These are phyloP conservation scores for Strobilomyces dryophilus DNA, from an alignment of 768 basidiomycete genomes.

Conservation along the genomic window DNA sequence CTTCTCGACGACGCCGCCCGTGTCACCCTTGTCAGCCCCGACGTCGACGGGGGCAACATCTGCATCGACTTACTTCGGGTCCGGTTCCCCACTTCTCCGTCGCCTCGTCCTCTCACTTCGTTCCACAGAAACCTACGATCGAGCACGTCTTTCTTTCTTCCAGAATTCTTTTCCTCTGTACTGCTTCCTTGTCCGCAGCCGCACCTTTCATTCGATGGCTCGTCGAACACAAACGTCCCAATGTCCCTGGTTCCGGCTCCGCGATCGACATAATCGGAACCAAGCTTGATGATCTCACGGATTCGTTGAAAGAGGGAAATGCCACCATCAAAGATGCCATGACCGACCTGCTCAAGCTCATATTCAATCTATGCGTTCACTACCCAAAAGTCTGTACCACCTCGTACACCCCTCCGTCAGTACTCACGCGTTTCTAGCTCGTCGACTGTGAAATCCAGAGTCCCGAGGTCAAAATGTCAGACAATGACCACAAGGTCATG, in stretches of 20 bases:
- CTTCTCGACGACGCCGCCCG: slow-evolving; percentile 65
- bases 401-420: neutral
- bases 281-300: slow-evolving; percentile 57
- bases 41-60: slow-evolving; percentile 60
- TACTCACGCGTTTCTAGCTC: slow-evolving; percentile 21
- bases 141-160: slow-evolving; percentile 72
- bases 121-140: slow-evolving; percentile 53
- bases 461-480: slow-evolving; percentile 14
- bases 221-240: slow-evolving; percentile 59
- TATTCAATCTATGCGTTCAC: slow-evolving; percentile 76
- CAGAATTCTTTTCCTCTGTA: slow-evolving; percentile 72
- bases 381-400: slow-evolving; percentile 62
- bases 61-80: slow-evolving; percentile 61
- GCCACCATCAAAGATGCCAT: slow-evolving; percentile 56
- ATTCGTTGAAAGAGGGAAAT: slow-evolving; percentile 45
- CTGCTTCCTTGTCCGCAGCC: slow-evolving; percentile 49
- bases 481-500: slow-evolving; percentile 44
- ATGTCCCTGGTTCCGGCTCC: slow-evolving; percentile 36
- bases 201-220: slow-evolving; percentile 47
- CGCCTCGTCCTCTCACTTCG: slow-evolving; percentile 3
- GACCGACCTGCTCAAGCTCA: slow-evolving; percentile 79
- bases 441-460: slow-evolving; percentile 44
- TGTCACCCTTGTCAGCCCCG: slow-evolving; percentile 47
- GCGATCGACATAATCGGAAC: slow-evolving; percentile 57
- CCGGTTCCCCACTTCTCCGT: slow-evolving; percentile 12